Evolutionary conservation across 176 grass and related monocot genomes (phyloP).

Genomic region (Aegilops tauschii): DNA sequence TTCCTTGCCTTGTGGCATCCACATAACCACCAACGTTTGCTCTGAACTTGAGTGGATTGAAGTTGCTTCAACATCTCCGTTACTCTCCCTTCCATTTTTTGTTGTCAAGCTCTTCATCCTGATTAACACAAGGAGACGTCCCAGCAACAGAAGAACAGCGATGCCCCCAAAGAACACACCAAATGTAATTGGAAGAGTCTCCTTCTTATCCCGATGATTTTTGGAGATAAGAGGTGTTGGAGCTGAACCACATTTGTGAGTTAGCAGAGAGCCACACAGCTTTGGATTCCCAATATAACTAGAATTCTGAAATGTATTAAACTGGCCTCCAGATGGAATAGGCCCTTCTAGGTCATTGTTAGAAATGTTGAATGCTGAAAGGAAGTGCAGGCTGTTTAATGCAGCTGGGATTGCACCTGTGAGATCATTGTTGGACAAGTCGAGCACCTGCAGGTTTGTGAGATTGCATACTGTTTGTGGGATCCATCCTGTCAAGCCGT

Average conservation of each 20-base stretch:
- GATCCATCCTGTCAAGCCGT: slow-evolving; percentile 12
- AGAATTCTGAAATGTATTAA: slow-evolving; percentile 12
- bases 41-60: slow-evolving; percentile 7
- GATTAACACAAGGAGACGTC: not conserved
- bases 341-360: slow-evolving; percentile 33
- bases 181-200: not conserved
- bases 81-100: not conserved
- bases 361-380: slow-evolving; percentile 24
- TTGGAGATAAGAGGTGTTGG: not conserved
- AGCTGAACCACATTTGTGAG: not conserved
- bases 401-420: slow-evolving; percentile 10
- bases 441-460: slow-evolving; percentile 13
- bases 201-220: not conserved
- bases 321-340: slow-evolving; percentile 25
- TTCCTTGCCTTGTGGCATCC: not conserved
- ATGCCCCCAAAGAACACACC: slow-evolving; percentile 12
- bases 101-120: not conserved
- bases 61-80: not conserved
- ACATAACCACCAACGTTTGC: not conserved
- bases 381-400: slow-evolving; percentile 12
- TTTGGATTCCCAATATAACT: slow-evolving; percentile 18
- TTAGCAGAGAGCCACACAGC: slow-evolving; percentile 16
- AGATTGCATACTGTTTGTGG: slow-evolving; percentile 24
- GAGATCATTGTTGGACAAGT: slow-evolving; percentile 21
- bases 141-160: slow-evolving; percentile 8